Percentiles rank a stretch among this genome's conserved stretches.
Conservation (phyloP, 2,329 filamentous ascomycete species). For the Sporothrix luriei region DNA sequence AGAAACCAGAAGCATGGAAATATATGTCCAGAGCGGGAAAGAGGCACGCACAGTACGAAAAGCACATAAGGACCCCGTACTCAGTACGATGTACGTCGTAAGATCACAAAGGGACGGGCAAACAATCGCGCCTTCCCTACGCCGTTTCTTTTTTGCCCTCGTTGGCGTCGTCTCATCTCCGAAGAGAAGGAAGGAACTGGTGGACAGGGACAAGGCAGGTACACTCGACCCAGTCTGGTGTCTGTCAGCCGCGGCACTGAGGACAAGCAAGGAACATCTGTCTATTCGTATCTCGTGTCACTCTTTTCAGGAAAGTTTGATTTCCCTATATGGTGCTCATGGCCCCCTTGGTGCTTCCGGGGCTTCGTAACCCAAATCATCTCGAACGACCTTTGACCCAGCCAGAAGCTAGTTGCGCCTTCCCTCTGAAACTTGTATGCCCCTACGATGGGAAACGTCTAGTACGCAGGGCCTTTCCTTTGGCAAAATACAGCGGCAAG, state of each 20-base stretch:
- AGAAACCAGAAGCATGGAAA: slow-evolving; percentile 17
- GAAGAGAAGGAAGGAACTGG: slow-evolving; percentile 19
- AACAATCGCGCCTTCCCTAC: slow-evolving; percentile 24
- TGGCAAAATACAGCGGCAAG: neutral
- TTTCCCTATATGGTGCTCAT: neutral
- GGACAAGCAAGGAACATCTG: neutral
- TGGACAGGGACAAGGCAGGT: slow-evolving; percentile 2
- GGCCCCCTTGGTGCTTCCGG: neutral
- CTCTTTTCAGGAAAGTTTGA: neutral
- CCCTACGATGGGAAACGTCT: neutral
- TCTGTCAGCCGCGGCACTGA: too few species aligned
- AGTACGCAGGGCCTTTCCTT: neutral
- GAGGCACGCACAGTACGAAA: neutral
- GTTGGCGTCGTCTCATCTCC: slow-evolving; percentile 34
- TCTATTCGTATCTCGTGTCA: slow-evolving; percentile 15
- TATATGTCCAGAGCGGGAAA: neutral
- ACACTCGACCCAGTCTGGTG: too few species aligned
- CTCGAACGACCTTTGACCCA: slow-evolving; percentile 19
- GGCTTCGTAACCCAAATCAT: neutral
- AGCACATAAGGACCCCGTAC: too few species aligned
- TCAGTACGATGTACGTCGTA: too few species aligned
- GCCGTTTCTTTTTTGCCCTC: neutral
- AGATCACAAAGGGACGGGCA: neutral
- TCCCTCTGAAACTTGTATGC: neutral
- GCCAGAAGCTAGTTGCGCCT: neutral